Evolutionary conservation across 2,329 filamentous ascomycete genomes (phyloP), one percentile per base, ranked within the genome.

Genomic region (Aspergillus brasiliensis): DNA sequence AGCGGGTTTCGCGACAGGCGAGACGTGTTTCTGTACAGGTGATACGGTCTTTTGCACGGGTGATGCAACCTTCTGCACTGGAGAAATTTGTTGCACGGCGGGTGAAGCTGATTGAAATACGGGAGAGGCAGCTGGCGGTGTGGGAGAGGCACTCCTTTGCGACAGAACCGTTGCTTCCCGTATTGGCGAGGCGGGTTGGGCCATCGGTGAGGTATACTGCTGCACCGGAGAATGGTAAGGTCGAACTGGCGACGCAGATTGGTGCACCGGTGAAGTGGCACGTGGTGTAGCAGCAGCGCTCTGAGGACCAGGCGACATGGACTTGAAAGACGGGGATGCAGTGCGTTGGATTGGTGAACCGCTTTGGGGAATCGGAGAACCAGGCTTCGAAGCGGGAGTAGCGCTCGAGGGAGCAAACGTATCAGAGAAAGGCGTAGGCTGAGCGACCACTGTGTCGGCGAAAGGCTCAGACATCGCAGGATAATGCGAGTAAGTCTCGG

Each of bases 1-100:
- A 19, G 67, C 65, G 40, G 65, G 56, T 44, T 70, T 68, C n/a
- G 60, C 63, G 23, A 65, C 59, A 19, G 68, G 69, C 10, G 69
- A 68, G 1, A 59, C 55, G 19, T 66, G 59, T 25, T 53, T 64
- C 38, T 65, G 61, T 10, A 51, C 31, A 8, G 64, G 61, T 47
- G 64, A 62, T 34, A 48, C 40, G n/a, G 61, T 48, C 42, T 59
- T 67, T 37, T 64, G 64, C 11, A 61, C 52, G 13, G 64, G 67
- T n/a, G 65, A 65, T 28, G 52, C 52, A n/a, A 60, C 23, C 46
- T 57, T 67, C 31, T 66, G 62, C 4, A 60, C 55, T 23, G 64
- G 67, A 10, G 65, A 65, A 25, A 42, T 54, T 25, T 42, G 25
- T 49, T 60, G 59, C 31, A 56, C 59, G 19, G 37, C 53, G 27